A percentile compares a stretch with the other conserved stretches of the same genome.
phyloP scores from a whole-genome alignment of 352 stramenopile genomes.

The Pythium aristosporum region DNA sequence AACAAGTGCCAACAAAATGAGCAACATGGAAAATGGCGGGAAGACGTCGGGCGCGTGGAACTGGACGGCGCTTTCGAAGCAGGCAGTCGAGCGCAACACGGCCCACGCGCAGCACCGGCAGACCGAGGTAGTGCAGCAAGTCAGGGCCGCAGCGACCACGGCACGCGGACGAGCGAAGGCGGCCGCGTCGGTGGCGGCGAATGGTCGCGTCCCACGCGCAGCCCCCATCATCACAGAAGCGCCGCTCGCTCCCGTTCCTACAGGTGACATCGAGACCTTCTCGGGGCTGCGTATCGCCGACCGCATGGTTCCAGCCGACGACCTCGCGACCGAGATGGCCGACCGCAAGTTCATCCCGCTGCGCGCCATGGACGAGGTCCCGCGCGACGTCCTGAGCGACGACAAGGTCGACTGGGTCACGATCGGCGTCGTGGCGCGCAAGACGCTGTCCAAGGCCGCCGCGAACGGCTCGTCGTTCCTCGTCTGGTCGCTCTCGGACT shows the following conservation, averaged over 20 bases:
- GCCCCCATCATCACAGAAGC: background rate
- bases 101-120: conserved; percentile 22
- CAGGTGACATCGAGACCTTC: conserved; percentile 37
- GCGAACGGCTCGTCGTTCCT: conserved; percentile 73
- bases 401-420: conserved; percentile 79
- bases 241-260: conserved; percentile 18
- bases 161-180: conserved; percentile 7
- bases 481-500: conserved; percentile 76
- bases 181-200: background rate
- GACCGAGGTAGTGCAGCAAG: conserved; percentile 17
- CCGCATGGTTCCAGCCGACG: conserved; percentile 43
- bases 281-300: conserved; percentile 59
- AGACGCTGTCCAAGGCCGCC: conserved; percentile 67
- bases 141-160: conserved; percentile 16
- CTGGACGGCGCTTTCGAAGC: conserved; percentile 48
- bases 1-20: background rate
- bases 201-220: background rate
- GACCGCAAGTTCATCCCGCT: conserved; percentile 68
- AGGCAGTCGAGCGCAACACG: conserved; percentile 27
- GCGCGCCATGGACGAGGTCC: conserved; percentile 51
- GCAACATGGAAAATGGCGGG: background rate
- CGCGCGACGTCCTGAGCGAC: conserved; percentile 55
- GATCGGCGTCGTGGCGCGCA: conserved; percentile 72
- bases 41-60: conserved; percentile 37
- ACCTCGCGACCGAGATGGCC: conserved; percentile 61